Base-by-base conservation (phyloP, 2,329 filamentous ascomycete genomes). In the Sarocladium strictum region DNA sequence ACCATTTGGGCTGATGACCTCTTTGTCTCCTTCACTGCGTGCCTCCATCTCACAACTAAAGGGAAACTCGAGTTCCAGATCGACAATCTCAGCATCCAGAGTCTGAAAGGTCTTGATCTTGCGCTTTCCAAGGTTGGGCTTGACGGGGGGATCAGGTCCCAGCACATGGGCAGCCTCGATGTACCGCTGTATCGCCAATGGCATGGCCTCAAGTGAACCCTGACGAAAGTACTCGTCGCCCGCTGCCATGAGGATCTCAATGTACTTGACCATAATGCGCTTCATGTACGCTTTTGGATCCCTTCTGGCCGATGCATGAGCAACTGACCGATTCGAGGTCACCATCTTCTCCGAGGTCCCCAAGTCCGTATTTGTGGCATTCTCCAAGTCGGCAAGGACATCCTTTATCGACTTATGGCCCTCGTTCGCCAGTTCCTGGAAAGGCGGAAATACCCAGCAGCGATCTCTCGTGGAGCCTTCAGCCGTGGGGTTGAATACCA, bases 141-240 rank as follows among this genome's bases (percentile, higher is more conserved):
- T 27, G 23, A 19, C 19, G 12, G 23, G 3, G 7, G 56, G 54
- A 4, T 53, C 6, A 3, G 59, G 51, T 1, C 59, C 59, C 11
- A 52, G 47, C 12, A 60, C 37, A 24, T 60, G 56, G 1, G 40
- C 15, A 1, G 59, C 59, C n/a, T 52, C 21, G 12, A 57, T 26
- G 35, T 60, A 60, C 1, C 40, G 35, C 14, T 60, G 56, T 9
- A 59, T 56, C 7, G 57, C 59, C 3, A 58, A 11, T 0, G 56
- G 54, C 1, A 60, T 7, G 1, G 33, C 45, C 43, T 60, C 57
- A 3, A 59, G 21, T n/a, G 47, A 55, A 26, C 45, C 23, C 10
- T 56, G 54, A 1, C 55, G 52, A 40, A 60, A 58, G 26, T 56
- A 53, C 6, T 21, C 5, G 15, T 61, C 60, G 3, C 58, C 60